A percentile compares a stretch with the other conserved stretches of the same genome.
Evolutionary conservation across 768 basidiomycete genomes (phyloP).

Genomic region (Kwoniella shandongensis): DNA sequence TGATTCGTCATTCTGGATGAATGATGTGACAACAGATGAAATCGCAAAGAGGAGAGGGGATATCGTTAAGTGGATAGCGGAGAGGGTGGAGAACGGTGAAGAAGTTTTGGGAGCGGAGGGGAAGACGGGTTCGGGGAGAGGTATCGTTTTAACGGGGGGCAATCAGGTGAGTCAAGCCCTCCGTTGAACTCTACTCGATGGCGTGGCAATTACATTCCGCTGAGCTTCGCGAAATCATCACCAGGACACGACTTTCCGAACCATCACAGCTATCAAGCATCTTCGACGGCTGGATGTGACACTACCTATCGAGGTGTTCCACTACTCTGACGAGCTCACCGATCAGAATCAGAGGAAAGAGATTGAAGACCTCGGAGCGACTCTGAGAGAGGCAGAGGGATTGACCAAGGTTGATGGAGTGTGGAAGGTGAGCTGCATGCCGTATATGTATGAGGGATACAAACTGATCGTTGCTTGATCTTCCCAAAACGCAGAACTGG

Average conservation of each 20-base stretch:
- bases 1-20: slow-evolving; percentile 50
- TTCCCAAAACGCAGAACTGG: slow-evolving; percentile 26
- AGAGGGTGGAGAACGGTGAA: slow-evolving; percentile 38
- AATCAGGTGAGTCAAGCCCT: slow-evolving; percentile 47
- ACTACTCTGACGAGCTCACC: slow-evolving; percentile 54
- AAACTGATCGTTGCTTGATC: background rate
- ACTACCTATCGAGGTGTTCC: slow-evolving; percentile 56
- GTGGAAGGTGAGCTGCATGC: slow-evolving; percentile 39
- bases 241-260: slow-evolving; percentile 53
- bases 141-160: slow-evolving; percentile 55
- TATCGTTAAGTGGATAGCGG: slow-evolving; percentile 46
- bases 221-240: background rate
- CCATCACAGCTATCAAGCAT: slow-evolving; percentile 52
- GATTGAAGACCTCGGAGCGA: slow-evolving; percentile 53
- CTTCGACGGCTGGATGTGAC: slow-evolving; percentile 47
- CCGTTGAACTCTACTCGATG: too few species aligned
- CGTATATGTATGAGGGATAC: background rate
- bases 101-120: slow-evolving; percentile 30
- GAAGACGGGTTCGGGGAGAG: slow-evolving; percentile 36
- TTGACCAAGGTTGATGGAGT: slow-evolving; percentile 30
- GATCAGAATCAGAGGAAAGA: slow-evolving; percentile 30
- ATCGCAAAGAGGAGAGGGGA: slow-evolving; percentile 41
- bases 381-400: slow-evolving; percentile 40
- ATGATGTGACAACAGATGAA: slow-evolving; percentile 31
- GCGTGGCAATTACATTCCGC: too few species aligned